Percentiles rank a stretch among this genome's conserved stretches.
phyloP scores from a whole-genome alignment of 768 basidiomycete genomes.

The Myochromella boudieri region DNA sequence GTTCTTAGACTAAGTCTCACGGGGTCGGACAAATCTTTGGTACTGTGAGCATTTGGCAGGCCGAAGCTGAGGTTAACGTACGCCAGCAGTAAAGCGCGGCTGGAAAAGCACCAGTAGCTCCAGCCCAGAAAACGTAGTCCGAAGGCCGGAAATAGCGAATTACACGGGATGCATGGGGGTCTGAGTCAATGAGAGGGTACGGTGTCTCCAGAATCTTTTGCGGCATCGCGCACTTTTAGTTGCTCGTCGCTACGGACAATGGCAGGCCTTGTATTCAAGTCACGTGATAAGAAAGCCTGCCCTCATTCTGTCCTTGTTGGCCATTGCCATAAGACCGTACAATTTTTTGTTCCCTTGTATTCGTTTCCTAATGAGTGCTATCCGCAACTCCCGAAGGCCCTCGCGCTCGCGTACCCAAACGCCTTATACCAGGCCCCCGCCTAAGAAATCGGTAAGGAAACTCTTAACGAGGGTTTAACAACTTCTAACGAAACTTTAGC shows the following conservation, averaged over 20 bases:
- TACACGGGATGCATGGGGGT: conserved; percentile 88
- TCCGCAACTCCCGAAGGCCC: conserved; percentile 41
- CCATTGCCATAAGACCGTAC: not conserved
- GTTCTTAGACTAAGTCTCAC: conserved; percentile 36
- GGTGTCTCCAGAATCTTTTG: conserved; percentile 54
- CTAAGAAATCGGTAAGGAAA: conserved; percentile 49
- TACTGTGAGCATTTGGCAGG: conserved; percentile 10
- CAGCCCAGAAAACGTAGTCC: conserved; percentile 87
- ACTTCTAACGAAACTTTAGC: conserved; percentile 21
- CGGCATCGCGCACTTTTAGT: conserved; percentile 38
- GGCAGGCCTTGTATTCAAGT: conserved; percentile 18
- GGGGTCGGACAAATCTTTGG: conserved; percentile 51
- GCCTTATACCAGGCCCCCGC: conserved; percentile 51
- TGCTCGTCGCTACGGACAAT: conserved; percentile 28
- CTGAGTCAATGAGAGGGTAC: conserved; percentile 91
- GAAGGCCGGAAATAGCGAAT: conserved; percentile 84
- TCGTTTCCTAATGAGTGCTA: conserved; percentile 51
- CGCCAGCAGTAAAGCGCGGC: conserved; percentile 81
- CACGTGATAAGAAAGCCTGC: conserved; percentile 34
- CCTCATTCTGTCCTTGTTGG: conserved; percentile 30
- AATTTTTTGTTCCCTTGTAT: not conserved
- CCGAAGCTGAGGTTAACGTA: conserved; percentile 35
- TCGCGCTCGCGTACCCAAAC: conserved; percentile 40
- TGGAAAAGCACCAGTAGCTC: conserved; percentile 78
- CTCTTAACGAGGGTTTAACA: conserved; percentile 4